These are phyloP conservation scores for Metarhizium humberi DNA, from an alignment of 2,329 filamentous ascomycete species.

Conservation along the genomic window DNA sequence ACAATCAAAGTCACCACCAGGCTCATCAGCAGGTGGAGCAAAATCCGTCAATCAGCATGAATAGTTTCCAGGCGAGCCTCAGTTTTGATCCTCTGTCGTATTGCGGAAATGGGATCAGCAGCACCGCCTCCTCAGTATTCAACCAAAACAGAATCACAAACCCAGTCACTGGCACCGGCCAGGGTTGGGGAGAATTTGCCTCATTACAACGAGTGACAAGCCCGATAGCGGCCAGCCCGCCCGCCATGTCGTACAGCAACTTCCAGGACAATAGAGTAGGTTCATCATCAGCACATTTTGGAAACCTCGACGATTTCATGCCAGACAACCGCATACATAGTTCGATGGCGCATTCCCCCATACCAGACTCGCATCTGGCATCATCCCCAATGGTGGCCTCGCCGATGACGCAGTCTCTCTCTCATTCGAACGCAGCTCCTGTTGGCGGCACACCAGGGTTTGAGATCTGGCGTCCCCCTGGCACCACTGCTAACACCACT, in stretches of 20 bases:
- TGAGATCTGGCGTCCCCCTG: slow-evolving; percentile 27
- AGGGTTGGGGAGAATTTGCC: slow-evolving; percentile 22
- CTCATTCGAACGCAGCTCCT: slow-evolving; percentile 9
- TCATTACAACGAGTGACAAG: slow-evolving; percentile 21
- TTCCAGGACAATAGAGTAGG: slow-evolving; percentile 21
- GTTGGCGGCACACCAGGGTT: slow-evolving; percentile 27
- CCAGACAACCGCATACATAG: slow-evolving; percentile 17
- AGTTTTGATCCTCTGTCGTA: slow-evolving; percentile 6
- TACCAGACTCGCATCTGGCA: slow-evolving; percentile 11
- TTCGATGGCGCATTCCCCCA: slow-evolving; percentile 14
- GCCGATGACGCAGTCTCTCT: slow-evolving; percentile 11
- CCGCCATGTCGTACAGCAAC: slow-evolving; percentile 19
- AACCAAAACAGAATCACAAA: slow-evolving; percentile 20
- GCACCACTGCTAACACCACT: slow-evolving; percentile 12
- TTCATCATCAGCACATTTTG: slow-evolving; percentile 20
- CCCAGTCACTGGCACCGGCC: slow-evolving; percentile 21
- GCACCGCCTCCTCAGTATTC: slow-evolving; percentile 4
- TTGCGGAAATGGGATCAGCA: slow-evolving; percentile 4
- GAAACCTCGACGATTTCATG: slow-evolving; percentile 24
- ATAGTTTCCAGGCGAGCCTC: slow-evolving; percentile 7
- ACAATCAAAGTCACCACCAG: background rate
- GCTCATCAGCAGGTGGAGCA: slow-evolving; percentile 9
- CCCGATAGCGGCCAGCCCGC: slow-evolving; percentile 20
- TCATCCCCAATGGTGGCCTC: slow-evolving; percentile 14
- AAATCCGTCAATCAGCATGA: slow-evolving; percentile 14